Evolutionary conservation across 768 basidiomycete species (phyloP), one percentile per base, ranked within the genome.

Genomic region (Suillus cothurnatus): DNA sequence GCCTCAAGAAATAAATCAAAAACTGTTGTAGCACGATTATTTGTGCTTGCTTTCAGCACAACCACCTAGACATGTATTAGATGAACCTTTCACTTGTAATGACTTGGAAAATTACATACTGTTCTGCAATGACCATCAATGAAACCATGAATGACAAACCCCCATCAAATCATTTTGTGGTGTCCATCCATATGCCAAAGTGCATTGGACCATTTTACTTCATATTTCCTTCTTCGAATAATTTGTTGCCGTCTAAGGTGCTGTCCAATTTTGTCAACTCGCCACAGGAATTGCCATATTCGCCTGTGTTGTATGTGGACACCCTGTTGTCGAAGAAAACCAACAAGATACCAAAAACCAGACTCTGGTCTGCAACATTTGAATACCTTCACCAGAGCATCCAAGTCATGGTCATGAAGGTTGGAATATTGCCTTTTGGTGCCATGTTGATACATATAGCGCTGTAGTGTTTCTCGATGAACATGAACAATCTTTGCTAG

Each of bases 91-190:
- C 14, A 17, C 41, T 17, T 19, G 6, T 38, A 39, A 39, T 39
- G 21, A 21, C 21, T 39, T 17, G 15, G 32, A 34, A 34, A 39
- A 6, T 45, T n/a, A 67, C 69, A n/a, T 57, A 78, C 74, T 9
- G 64, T 78, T n/a, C 69, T 28, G 66, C 70, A 71, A 50, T 67
- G 72, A 0, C 77, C 71, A 56, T 78, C 74, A 59, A 76, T 70
- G 32, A 74, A 70, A 0, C 70, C 69, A 58, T 74, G 73, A 23
- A 74, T 68, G 0, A 74, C 68, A 66, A 74, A n/a, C 0, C 72
- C 67, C 69, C 72, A 75, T 2, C 32, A 7, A 1, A 75, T 75
- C 2, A 73, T 41, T 14, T 74, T 73, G 45, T 74, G 72, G 56
- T 75, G 69, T 1, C 69, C 66, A 49, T 75, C 71, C 21, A 72